These are phyloP conservation scores for Monosporascus sp. DNA, from an alignment of 2,329 filamentous ascomycete genomes.

Conservation along the genomic window DNA sequence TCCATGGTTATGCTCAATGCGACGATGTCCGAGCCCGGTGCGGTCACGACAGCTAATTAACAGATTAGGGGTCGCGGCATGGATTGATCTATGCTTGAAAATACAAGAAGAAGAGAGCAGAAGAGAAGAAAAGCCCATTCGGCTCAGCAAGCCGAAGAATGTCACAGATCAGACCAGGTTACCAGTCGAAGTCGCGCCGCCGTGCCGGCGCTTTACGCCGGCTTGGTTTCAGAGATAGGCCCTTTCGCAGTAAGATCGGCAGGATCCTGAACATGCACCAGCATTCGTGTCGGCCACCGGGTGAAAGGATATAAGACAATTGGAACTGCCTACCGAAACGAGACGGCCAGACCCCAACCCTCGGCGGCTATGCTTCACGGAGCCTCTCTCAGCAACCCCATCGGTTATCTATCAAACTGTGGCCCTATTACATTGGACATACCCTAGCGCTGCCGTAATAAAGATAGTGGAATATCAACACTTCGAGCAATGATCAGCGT, in stretches of 20 bases:
- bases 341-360: neutral
- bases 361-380: neutral
- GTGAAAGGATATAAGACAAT: neutral
- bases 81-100: no score
- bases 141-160: no score
- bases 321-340: neutral
- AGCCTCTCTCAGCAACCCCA: neutral
- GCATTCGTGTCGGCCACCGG: no score
- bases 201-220: neutral
- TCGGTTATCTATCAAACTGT: neutral
- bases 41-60: no score
- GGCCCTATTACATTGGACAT: neutral
- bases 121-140: no score
- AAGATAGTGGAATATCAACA: neutral
- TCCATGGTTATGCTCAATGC: no score
- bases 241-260: neutral
- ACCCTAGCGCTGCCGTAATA: neutral
- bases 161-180: no score
- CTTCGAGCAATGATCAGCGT: neutral
- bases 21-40: no score
- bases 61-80: no score
- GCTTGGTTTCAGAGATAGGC: neutral
- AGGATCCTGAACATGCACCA: neutral
- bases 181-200: no score
- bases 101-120: no score